Conservation (phyloP, 768 basidiomycete species). For the Stropharia rugosoannulata region DNA sequence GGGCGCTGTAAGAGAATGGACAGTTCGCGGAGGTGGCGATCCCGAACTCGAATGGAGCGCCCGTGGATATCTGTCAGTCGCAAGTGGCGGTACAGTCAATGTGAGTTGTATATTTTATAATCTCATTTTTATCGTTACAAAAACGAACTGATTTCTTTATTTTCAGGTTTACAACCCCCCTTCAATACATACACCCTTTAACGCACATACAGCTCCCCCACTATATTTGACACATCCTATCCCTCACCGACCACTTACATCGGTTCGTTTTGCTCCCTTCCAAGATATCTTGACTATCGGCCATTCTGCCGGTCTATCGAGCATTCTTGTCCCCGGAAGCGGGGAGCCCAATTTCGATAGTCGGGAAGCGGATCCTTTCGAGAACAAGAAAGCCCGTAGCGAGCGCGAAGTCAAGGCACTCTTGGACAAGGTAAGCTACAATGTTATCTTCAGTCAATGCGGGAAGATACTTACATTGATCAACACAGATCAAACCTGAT, state of each 20-base stretch:
- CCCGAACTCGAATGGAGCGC: constrained; percentile 82
- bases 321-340: constrained; percentile 85
- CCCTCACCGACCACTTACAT: constrained; percentile 73
- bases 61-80: constrained; percentile 79
- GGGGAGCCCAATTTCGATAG: constrained; percentile 97
- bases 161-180: constrained; percentile 71
- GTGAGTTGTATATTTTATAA: constrained; percentile 37
- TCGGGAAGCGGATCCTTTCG: constrained; percentile 92
- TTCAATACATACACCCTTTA: constrained; percentile 57
- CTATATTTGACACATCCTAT: constrained; percentile 89
- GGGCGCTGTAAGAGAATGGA: constrained; percentile 78
- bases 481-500: constrained; percentile 78
- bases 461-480: neutral
- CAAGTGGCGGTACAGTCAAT: constrained; percentile 81
- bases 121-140: constrained; percentile 1
- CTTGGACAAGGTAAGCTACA: constrained; percentile 72
- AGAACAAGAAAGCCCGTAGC: constrained; percentile 73
- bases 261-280: constrained; percentile 84
- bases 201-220: constrained; percentile 57
- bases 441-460: neutral
- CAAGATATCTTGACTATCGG: constrained; percentile 83
- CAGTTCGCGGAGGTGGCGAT: constrained; percentile 59
- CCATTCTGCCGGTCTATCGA: constrained; percentile 77
- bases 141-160: neutral
- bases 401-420: constrained; percentile 91